Evolutionary conservation across 164 flowering plant genomes (phyloP), one percentile per base, ranked within the genome.

Genomic region (Kingdonia uniflora): DNA sequence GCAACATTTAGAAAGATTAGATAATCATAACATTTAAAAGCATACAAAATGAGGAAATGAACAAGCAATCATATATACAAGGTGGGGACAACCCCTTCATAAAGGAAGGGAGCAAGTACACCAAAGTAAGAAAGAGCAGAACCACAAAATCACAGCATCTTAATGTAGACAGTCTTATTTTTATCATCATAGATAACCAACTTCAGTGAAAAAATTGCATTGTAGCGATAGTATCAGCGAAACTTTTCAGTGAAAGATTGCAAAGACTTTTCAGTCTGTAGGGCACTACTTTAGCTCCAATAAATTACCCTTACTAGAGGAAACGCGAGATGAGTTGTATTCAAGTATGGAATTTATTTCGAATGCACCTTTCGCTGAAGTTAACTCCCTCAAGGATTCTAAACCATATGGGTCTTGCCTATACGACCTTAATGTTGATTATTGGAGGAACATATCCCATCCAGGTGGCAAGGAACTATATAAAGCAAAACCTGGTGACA

Each of bases 401-500:
- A 67, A 59, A 41, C 62, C 60, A 2, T 35, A 43, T 41, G 65
- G 68, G 39, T 19, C 50, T 7, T 14, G n/a, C 1, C 11, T 62
- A 11, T 81, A 79, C 65, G 65, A 75, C 55, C 60, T 77, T 26
- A 48, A 45, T 14, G 71, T 79, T 26, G 81, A 75, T 51, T 26
- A 19, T 24, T 85, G 94, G 94, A 75, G 61, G 59, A 77, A 80
- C 45, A 64, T 63, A 19, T 65, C 39, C 33, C 52, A 40, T 51
- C 65, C 57, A 17, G 53, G 44, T 21, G 63, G 66, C 7, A 71
- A 68, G 50, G 76, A 73, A 42, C 68, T 70, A 3, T 76, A 81
- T 54, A 74, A 61, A 62, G 71, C 84, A 14, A 58, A 67, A 66
- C 76, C 71, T 23, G 81, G 82, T 6, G 95, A 88, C 72, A 16